These are phyloP conservation scores for Toxicodendron radicans DNA, from an alignment of 345 rosid genomes.

Conservation along the genomic window DNA sequence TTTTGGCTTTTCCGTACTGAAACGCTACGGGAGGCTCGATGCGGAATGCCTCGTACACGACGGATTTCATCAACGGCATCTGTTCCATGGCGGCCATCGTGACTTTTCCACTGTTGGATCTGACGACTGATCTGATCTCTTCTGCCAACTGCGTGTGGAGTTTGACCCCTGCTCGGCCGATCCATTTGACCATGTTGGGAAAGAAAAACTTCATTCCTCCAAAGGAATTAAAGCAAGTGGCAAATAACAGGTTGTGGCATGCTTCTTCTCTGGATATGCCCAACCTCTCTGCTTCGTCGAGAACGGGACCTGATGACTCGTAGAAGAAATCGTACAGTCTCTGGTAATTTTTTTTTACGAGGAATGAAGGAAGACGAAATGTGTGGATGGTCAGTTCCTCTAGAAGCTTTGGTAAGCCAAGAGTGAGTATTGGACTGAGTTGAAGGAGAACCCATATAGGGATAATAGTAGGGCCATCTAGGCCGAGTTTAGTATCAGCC, in stretches of 20 bases:
- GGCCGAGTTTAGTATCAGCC: conserved; percentile 52
- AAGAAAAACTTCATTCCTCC: conserved; percentile 78
- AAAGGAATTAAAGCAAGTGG: conserved; percentile 85
- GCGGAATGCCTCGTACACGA: conserved; percentile 76
- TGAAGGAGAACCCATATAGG: conserved; percentile 72
- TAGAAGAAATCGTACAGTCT: conserved; percentile 74
- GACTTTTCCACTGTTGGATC: conserved; percentile 62
- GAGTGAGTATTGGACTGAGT: conserved; percentile 48
- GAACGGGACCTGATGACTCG: conserved; percentile 51
- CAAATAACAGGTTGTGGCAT: conserved; percentile 72
- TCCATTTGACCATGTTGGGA: conserved; percentile 62
- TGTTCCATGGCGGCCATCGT: conserved; percentile 72
- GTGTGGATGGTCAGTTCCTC: conserved; percentile 61
- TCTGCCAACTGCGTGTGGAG: conserved; percentile 63
- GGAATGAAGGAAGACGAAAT: conserved; percentile 58
- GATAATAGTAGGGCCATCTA: conserved; percentile 59
- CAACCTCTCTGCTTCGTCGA: conserved; percentile 62
- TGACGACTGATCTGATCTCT: conserved; percentile 68
- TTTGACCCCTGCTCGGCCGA: conserved; percentile 65
- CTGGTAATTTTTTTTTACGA: conserved; percentile 65
- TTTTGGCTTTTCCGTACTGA: conserved; percentile 73
- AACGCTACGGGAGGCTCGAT: conserved; percentile 82
- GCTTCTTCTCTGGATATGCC: conserved; percentile 85
- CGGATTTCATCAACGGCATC: conserved; percentile 81
- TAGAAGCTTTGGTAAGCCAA: conserved; percentile 57